Base-by-base conservation (phyloP, 2,329 filamentous ascomycete species). In the Clathrospora elynae region DNA sequence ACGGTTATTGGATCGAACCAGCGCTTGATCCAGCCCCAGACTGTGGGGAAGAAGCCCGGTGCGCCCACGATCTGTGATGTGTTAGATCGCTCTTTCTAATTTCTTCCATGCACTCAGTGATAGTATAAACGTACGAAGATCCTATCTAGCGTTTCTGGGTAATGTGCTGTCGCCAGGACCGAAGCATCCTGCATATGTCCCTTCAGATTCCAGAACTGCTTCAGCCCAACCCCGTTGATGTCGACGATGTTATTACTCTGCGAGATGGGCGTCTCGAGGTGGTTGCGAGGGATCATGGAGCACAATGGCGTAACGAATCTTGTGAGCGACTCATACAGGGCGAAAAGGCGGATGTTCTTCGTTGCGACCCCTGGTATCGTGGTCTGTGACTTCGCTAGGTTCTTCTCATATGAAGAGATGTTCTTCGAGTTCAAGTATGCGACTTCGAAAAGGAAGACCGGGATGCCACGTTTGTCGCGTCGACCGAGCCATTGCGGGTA, bases 401-500 rank as follows among this genome's bases (percentile, higher is more conserved):
- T 75, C 62, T 86, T 87, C 65, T 92, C 87, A 72, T 96, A 95
- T 42, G 83, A 80, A 29, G 83, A 74, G 57, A 96, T 84, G 22
- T 86, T 86, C 74, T 95, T 95, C 66, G 80, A 81, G 74, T 95
- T 88, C 59, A 96, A 80, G 46, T 88, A 83, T 49, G 82, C 82
- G 68, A 96, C 89, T 72, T 95, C 88, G 72, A 88, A 96, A 48
- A 96, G 82, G 71, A 93, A 96, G 57, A 96, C 80, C 6, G 92
- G 92, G 51, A 96, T 96, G 55, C 92, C 92, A 57, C 90, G 87
- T 58, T 84, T 87, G 73, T 96, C 92, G 57, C 91, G 83, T 54
- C 90, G 87, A 41, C 92, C 92, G 13, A 89, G 95, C 88, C 90
- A 96, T 82, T 96, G 90, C 16, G 91, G 90, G 66, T 96, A 96